Conservation (phyloP, 169 alveolate genomes). For the Plasmodium gaboni region DNA sequence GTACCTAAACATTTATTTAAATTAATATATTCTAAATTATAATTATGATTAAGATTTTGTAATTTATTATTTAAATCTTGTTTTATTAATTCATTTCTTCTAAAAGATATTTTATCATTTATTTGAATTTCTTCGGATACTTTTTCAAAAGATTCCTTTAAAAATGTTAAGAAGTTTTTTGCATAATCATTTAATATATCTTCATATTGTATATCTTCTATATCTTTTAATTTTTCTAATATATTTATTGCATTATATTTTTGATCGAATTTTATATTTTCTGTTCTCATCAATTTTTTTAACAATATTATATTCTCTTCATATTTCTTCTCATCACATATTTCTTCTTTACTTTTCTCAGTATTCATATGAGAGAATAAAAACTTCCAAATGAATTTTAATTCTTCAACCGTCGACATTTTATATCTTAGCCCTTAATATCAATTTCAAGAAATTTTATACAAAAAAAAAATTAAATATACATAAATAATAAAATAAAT, state of each 20-base stretch:
- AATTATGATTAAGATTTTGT: constrained; percentile 50
- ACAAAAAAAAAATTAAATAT: neutral
- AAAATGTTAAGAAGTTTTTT: constrained; percentile 59
- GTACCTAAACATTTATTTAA: constrained; percentile 72
- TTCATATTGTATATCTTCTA: constrained; percentile 57
- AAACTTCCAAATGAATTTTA: constrained; percentile 70
- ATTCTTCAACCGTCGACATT: constrained; percentile 72
- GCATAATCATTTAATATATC: constrained; percentile 69
- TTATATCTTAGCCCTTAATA: neutral
- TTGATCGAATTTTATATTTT: constrained; percentile 69
- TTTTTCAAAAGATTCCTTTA: constrained; percentile 69
- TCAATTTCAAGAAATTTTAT: neutral
- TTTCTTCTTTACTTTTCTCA: constrained; percentile 33
- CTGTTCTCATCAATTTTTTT: constrained; percentile 69
- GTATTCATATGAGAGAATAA: constrained; percentile 56
- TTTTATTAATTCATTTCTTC: constrained; percentile 73
- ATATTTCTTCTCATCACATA: constrained; percentile 33
- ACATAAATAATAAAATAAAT: neutral
- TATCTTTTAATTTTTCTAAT: constrained; percentile 64
- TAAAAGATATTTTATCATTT: constrained; percentile 64
- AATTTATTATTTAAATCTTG: constrained; percentile 70
- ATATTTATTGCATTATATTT: constrained; percentile 62
- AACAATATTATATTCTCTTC: constrained; percentile 60
- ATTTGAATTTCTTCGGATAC: constrained; percentile 73
- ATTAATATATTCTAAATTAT: constrained; percentile 68